Evolutionary conservation across 2,329 filamentous ascomycete genomes (phyloP).

Genomic region (Pyricularia pennisetigena): DNA sequence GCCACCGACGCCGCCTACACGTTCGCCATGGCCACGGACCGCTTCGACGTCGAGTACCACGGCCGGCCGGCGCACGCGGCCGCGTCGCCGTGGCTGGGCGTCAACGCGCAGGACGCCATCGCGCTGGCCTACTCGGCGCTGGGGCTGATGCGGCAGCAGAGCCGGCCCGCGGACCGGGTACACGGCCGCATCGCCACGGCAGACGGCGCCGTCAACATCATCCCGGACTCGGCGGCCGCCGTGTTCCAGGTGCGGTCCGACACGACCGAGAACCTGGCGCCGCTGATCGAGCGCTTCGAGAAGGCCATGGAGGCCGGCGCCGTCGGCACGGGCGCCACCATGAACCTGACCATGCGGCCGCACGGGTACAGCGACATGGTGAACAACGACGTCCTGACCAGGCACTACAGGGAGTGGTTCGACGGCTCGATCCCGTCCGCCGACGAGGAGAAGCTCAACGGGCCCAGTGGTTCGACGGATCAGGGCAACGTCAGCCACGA

Average conservation of each 20-base stretch:
- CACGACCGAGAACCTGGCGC: constrained; percentile 17
- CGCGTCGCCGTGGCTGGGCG: constrained; percentile 23
- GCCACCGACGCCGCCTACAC: constrained; percentile 8
- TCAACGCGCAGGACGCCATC: constrained; percentile 28
- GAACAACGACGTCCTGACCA: constrained; percentile 17
- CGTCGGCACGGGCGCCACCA: constrained; percentile 21
- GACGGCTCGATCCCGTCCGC: constrained; percentile 19
- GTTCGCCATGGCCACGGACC: neutral
- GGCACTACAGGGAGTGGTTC: constrained; percentile 10
- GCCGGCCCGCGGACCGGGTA: constrained; percentile 5
- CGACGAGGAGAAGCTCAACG: constrained; percentile 29
- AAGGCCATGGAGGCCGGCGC: constrained; percentile 20
- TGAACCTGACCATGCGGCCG: constrained; percentile 24
- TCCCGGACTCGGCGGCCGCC: constrained; percentile 37
- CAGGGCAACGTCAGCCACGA: constrained; percentile 49
- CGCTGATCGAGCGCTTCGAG: constrained; percentile 14
- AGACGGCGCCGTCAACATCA: constrained; percentile 9
- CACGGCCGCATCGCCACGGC: constrained; percentile 8
- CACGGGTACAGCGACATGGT: constrained; percentile 21
- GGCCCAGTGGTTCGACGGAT: constrained; percentile 43
- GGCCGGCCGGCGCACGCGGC: constrained; percentile 25
- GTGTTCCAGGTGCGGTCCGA: constrained; percentile 49
- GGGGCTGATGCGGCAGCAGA: constrained; percentile 20
- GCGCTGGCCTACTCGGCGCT: constrained; percentile 23
- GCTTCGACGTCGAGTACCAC: constrained; percentile 10